These are phyloP conservation scores for Suillus tomentosus DNA, from an alignment of 768 basidiomycete species.

Conservation along the genomic window DNA sequence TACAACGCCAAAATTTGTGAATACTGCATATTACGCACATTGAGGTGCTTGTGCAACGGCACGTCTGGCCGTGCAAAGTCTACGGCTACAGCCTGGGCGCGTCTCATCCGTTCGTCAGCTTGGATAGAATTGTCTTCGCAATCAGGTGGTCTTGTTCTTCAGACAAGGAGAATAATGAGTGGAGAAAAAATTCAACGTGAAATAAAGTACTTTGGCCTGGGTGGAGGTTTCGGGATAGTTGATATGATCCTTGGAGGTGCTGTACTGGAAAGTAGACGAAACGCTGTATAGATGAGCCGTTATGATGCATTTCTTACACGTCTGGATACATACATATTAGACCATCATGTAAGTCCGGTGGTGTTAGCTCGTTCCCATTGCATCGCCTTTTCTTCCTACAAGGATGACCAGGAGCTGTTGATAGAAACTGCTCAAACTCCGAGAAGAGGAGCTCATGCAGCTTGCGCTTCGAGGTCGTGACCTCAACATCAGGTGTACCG, in stretches of 20 bases:
- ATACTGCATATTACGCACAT: conserved; percentile 18
- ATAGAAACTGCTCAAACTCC: conserved; percentile 24
- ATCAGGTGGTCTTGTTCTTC: conserved; percentile 51
- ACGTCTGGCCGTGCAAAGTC: conserved; percentile 35
- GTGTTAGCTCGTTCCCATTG: conserved; percentile 11
- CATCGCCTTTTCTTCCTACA: conserved; percentile 9
- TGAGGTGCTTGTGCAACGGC: conserved; percentile 23
- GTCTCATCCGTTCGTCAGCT: conserved; percentile 44
- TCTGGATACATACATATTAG: conserved; percentile 7
- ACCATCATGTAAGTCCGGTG: neutral
- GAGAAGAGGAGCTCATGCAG: conserved; percentile 24
- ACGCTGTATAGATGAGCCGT: conserved; percentile 34
- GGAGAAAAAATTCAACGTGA: neutral
- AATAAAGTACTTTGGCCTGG: conserved; percentile 39
- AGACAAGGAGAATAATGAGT: neutral
- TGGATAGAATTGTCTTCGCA: conserved; percentile 47
- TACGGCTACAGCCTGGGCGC: conserved; percentile 43
- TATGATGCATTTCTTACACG: neutral
- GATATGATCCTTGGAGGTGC: conserved; percentile 39
- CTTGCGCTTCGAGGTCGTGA: conserved; percentile 21
- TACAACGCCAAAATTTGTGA: neutral
- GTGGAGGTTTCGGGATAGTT: conserved; percentile 45
- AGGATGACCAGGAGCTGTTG: neutral
- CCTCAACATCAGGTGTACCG: conserved; percentile 1
- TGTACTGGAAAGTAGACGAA: conserved; percentile 48